Percentiles rank a stretch among this genome's conserved stretches.
These are phyloP conservation scores for Ricinus communis DNA, from an alignment of 345 rosid genomes.

Conservation along the genomic window DNA sequence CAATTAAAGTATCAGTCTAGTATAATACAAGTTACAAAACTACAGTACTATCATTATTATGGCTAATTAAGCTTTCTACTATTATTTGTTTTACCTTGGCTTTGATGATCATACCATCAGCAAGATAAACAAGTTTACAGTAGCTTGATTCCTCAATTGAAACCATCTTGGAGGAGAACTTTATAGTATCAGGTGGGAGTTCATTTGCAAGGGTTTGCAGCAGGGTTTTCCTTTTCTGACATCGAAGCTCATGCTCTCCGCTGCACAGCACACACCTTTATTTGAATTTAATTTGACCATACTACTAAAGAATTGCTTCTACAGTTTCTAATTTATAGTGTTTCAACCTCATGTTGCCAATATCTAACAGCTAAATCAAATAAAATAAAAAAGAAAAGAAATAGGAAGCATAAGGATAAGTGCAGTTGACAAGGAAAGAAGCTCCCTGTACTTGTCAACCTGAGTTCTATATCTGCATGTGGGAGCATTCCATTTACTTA, in stretches of 20 bases:
- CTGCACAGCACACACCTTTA: conserved; percentile 8
- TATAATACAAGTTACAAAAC: too few species aligned
- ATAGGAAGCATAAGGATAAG: too few species aligned
- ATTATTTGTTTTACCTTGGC: conserved; percentile 49
- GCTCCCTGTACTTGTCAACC: too few species aligned
- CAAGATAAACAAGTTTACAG: conserved; percentile 55
- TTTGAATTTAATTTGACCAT: too few species aligned
- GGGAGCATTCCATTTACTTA: conserved; percentile 21
- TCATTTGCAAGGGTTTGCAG: conserved; percentile 53
- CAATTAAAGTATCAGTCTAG: too few species aligned
- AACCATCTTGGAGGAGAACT: conserved; percentile 64
- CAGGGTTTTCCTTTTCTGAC: conserved; percentile 53
- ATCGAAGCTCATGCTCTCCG: conserved; percentile 49
- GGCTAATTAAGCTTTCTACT: too few species aligned
- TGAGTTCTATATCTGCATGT: too few species aligned
- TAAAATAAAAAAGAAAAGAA: too few species aligned
- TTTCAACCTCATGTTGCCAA: too few species aligned
- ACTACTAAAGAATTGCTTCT: not conserved
- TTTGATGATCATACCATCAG: conserved; percentile 52
- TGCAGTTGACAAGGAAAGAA: too few species aligned
- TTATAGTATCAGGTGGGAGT: conserved; percentile 58
- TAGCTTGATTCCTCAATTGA: conserved; percentile 55
- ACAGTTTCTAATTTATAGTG: not conserved
- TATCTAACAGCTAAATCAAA: too few species aligned
- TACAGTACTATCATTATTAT: too few species aligned